A percentile compares a stretch with the other conserved stretches of the same genome.
These are phyloP conservation scores for Acanthamoeba sp. DNA, from an alignment of 208 protist genomes.

Conservation along the genomic window DNA sequence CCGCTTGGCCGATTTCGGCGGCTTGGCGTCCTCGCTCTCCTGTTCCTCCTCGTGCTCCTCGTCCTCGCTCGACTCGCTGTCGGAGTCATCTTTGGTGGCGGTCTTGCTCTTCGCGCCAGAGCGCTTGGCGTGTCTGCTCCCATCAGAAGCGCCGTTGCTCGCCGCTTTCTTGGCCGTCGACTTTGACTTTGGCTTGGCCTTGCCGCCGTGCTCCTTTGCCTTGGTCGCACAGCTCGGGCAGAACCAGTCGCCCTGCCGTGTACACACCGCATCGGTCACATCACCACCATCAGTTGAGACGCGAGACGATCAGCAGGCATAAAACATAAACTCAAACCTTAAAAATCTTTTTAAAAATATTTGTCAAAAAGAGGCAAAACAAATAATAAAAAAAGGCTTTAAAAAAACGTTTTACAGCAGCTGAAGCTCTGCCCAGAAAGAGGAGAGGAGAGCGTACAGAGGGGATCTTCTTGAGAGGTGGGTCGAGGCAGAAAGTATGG, in stretches of 20 bases:
- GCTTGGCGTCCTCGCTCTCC: background rate
- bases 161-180: background rate
- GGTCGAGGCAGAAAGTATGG: conserved; percentile 71
- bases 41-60: background rate
- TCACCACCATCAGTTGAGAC: too few relatives aligned
- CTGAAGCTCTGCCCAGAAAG: too few relatives aligned
- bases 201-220: background rate
- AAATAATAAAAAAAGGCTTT: too few relatives aligned
- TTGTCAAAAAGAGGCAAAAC: too few relatives aligned
- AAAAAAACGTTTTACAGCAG: too few relatives aligned
- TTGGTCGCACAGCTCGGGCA: conserved; percentile 16
- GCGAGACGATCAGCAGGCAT: too few relatives aligned
- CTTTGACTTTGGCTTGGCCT: background rate
- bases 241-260: conserved; percentile 32
- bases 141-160: background rate
- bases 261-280: too few relatives aligned
- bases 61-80: background rate
- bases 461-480: conserved; percentile 63
- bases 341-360: too few relatives aligned
- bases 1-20: background rate
- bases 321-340: too few relatives aligned
- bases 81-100: background rate
- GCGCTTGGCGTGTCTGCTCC: background rate
- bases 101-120: background rate
- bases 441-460: background rate